Evolutionary conservation across 1,284 basidiomycete species (phyloP), one percentile per base, ranked within the genome.

Genomic region (Boletus calvinii): DNA sequence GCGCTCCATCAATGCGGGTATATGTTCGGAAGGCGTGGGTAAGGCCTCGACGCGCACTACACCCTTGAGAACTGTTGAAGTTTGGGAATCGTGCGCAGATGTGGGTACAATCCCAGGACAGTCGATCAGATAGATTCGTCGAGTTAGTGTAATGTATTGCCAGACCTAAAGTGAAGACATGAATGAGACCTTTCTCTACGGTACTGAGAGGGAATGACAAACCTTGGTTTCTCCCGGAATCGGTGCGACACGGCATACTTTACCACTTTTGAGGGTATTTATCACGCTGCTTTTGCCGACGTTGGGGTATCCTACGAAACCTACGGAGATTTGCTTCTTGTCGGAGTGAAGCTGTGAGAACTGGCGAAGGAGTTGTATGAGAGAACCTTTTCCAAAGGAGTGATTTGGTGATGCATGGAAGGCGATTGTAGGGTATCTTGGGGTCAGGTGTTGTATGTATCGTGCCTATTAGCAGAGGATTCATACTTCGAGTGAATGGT

Each of bases 361-460:
- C 70, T 99, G 96, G 31, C 97, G 87, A 39, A 99, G 81, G 34
- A 99, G 84, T 72, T 98, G 94, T 65, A 99, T 99, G 56, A 99
- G 85, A 30, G 95, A 94, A 30, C 96, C 97, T 74, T 98, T 98
- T 59, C 95, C 96, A 66, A 98, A 99, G 4, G 96, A 98, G 75
- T 99, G 96, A 73, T 97, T 98, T 56, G 97, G 95, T 13, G 94
- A 97, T 1, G 97, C 97, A 70, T 99, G 97, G 79, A 98, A 98
- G 2, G 96, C 96, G 59, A 99, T 89, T 3, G 95, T 98, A 7
- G 96, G 96, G 63, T 93, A 95, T 51, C 87, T 88, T 50, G 94
- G 90, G 0, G 94, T 97, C 17, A 99, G 84, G 67, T 98, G 89
- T 74, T 97, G 92, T 62, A 98, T 92, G 77, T 98, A 98, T 46